Percentiles rank a stretch among this genome's conserved stretches.
These are phyloP conservation scores for Fomitopsis schrenkii DNA, from an alignment of 1,284 basidiomycete genomes.

Conservation along the genomic window DNA sequence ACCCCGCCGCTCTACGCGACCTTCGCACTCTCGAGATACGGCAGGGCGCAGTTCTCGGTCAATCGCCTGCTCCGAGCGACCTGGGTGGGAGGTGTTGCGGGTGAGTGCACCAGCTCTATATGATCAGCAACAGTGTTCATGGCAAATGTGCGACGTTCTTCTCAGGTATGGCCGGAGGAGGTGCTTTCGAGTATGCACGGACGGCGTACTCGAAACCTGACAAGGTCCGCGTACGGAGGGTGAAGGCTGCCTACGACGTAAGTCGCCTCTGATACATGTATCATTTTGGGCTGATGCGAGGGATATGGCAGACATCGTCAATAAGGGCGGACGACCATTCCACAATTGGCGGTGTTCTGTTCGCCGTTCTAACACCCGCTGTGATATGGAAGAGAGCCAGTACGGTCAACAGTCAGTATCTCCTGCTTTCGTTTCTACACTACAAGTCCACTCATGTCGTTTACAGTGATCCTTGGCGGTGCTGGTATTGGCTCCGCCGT, in stretches of 20 bases:
- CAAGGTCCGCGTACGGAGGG: conserved; percentile 36
- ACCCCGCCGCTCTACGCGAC: conserved; percentile 55
- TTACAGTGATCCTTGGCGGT: conserved; percentile 62
- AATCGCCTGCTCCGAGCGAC: conserved; percentile 64
- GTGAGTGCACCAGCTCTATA: conserved; percentile 28
- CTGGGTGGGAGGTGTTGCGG: conserved; percentile 61
- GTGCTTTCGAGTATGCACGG: conserved; percentile 40
- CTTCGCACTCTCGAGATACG: conserved; percentile 48
- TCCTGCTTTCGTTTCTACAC: not conserved
- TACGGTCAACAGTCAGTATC: conserved; percentile 42
- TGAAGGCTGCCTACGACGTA: conserved; percentile 54
- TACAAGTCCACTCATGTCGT: not conserved
- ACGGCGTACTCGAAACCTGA: conserved; percentile 37
- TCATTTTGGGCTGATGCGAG: not conserved
- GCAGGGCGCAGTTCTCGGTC: conserved; percentile 47
- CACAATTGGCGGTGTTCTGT: conserved; percentile 61
- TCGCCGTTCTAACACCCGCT: conserved; percentile 58
- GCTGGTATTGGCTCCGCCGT: conserved; percentile 60
- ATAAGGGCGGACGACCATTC: conserved; percentile 65
- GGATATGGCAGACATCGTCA: conserved; percentile 41
- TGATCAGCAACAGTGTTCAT: not conserved
- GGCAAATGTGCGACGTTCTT: conserved; percentile 2
- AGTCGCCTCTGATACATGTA: conserved; percentile 5
- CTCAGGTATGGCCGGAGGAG: conserved; percentile 37
- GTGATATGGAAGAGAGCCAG: conserved; percentile 64